Evolutionary conservation across 2,329 filamentous ascomycete genomes (phyloP), one percentile per base, ranked within the genome.

Genomic region (Fusarium proliferatum): DNA sequence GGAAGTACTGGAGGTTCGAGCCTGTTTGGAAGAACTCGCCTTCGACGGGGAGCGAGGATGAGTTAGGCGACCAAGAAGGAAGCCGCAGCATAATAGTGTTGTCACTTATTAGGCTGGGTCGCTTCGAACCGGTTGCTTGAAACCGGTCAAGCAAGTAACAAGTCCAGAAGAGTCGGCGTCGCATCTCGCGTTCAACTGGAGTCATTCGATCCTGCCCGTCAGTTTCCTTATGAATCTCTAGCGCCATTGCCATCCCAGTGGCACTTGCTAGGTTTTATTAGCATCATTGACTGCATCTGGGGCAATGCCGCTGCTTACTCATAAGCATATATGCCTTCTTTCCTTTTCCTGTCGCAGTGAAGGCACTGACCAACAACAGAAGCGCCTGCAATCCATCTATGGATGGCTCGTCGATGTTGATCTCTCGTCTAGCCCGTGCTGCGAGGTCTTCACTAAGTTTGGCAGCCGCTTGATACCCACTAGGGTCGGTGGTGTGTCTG

Each of bases 111-210:
- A 97, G 84, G n/a, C 93, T 94, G 0, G 94, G 93, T 15, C 94
- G 88, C 77, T 93, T 94, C 7, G 94, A 96, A 21, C 94, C 94
- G 73, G 93, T 94, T 3, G 93, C 90, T 74, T 92, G 88, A 76
- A 96, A 96, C n/a, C 93, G 89, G 79, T 97, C 94, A 81, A 97
- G 91, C 33, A 97, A 85, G 77, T 96, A 97, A 79, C 93, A 96
- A 5, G 93, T 92, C 94, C 94, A 97, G 81, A 97, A 97, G 4
- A 97, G 84, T n/a, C 93, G 88, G 61, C 94, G 87, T 51, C 93
- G 88, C 78, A 91, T 91, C 83, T 97, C 94, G 63, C 92, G 88
- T 79, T 97, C 94, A 8, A 90, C 84, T 0, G 90, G 86, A 1
- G 90, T 88, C 16, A 93, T 86, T 62, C 89, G 88, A 17, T 89